Percentiles rank a stretch among this genome's conserved stretches.
These are phyloP conservation scores for Mortierella sp. DNA, from an alignment of 371 early-diverging fungal species.

Conservation along the genomic window DNA sequence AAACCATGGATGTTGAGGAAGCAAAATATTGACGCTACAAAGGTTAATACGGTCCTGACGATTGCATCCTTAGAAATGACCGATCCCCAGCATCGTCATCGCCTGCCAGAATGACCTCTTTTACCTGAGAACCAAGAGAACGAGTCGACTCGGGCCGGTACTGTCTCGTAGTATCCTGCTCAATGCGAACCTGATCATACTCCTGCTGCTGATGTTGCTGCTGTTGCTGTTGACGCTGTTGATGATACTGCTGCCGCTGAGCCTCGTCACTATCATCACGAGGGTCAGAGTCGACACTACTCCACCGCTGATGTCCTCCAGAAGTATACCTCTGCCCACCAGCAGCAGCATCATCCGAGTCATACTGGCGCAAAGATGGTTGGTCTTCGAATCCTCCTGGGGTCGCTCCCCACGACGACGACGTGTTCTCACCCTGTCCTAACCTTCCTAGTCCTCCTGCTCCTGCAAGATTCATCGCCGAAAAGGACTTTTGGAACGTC, in stretches of 20 bases:
- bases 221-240: background rate
- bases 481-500: constrained; percentile 37
- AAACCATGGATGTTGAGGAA: background rate
- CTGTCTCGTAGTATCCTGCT: constrained; percentile 9
- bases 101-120: background rate
- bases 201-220: constrained; percentile 7
- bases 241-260: constrained; percentile 3
- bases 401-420: constrained; percentile 10
- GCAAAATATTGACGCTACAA: background rate
- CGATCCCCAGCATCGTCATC: too few species aligned
- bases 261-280: constrained; percentile 43
- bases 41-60: background rate
- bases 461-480: constrained; percentile 39
- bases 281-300: constrained; percentile 44
- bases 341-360: constrained; percentile 4
- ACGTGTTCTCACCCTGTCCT: background rate
- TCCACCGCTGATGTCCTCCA: constrained; percentile 37
- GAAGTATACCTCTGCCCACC: constrained; percentile 1
- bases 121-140: constrained; percentile 46
- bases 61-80: background rate
- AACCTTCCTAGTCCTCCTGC: background rate
- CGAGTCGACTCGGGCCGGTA: constrained; percentile 50
- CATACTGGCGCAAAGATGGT: constrained; percentile 13
- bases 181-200: constrained; percentile 9
- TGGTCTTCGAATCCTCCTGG: constrained; percentile 15